Percentiles rank a stretch among this genome's conserved stretches.
Evolutionary conservation across 352 stramenopile species (phyloP).

Genomic region (Phytophthora brassicae): DNA sequence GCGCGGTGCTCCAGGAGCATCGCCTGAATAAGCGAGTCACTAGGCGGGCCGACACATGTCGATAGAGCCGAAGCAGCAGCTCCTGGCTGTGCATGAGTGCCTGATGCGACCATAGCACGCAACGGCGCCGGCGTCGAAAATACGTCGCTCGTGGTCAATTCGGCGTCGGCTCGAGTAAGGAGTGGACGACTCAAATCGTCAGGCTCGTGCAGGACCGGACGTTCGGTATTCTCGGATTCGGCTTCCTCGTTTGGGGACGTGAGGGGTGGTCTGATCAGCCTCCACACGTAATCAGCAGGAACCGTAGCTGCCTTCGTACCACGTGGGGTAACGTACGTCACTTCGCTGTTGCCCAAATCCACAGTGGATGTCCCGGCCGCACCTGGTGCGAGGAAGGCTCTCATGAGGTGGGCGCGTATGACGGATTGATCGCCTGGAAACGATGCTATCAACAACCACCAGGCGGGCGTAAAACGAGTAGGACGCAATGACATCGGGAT

Average conservation of each 20-base stretch:
- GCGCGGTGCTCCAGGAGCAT: neutral
- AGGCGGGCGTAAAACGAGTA: neutral
- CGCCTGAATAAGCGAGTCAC: neutral
- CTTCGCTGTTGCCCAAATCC: neutral
- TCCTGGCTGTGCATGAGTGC: neutral
- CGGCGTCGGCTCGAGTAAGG: conserved; percentile 1
- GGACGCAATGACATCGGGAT: neutral
- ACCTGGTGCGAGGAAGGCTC: neutral
- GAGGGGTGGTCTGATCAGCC: neutral
- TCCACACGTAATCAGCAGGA: neutral
- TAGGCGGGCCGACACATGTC: too few relatives aligned
- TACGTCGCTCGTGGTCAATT: neutral
- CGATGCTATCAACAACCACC: neutral
- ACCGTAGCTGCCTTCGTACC: neutral
- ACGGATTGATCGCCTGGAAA: neutral
- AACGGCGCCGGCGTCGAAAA: neutral
- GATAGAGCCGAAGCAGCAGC: too few relatives aligned
- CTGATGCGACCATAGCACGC: neutral
- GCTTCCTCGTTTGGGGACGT: neutral
- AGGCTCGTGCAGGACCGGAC: too few relatives aligned
- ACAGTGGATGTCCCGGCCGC: neutral
- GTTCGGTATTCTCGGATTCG: too few relatives aligned
- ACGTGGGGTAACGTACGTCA: neutral
- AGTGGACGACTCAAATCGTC: neutral
- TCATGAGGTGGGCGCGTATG: neutral